Evolutionary conservation across 768 basidiomycete species (phyloP).

Genomic region (Mycena rosella): DNA sequence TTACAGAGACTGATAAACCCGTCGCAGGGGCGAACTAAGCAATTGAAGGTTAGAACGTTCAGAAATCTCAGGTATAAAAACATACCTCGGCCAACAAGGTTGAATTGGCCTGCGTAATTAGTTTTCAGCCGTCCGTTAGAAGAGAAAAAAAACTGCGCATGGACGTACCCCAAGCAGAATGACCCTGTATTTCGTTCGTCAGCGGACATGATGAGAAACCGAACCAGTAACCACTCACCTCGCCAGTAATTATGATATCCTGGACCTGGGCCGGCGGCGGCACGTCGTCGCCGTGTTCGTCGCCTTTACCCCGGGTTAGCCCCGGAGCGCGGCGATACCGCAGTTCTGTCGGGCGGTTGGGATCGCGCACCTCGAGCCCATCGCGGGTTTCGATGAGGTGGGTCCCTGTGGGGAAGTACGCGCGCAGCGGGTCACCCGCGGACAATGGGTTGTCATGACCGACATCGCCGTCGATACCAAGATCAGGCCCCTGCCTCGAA

Average conservation of each 20-base stretch:
- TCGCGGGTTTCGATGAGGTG: constrained; percentile 61
- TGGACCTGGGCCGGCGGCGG: constrained; percentile 43
- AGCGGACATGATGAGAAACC: constrained; percentile 14
- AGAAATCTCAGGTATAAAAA: not conserved
- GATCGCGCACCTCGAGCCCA: constrained; percentile 63
- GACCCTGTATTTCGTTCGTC: constrained; percentile 64
- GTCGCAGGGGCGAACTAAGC: constrained; percentile 76
- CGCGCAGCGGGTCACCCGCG: constrained; percentile 72
- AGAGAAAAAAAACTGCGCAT: too few relatives aligned
- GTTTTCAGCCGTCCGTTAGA: not conserved
- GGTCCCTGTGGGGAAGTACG: constrained; percentile 69
- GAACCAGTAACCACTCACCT: constrained; percentile 57
- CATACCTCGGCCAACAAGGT: constrained; percentile 70
- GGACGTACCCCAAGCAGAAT: constrained; percentile 84
- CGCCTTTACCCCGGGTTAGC: not conserved
- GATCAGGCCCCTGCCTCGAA: not conserved
- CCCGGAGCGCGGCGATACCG: constrained; percentile 47
- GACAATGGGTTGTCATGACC: constrained; percentile 54
- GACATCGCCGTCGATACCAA: constrained; percentile 38
- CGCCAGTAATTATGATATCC: constrained; percentile 82
- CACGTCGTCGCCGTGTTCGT: constrained; percentile 37
- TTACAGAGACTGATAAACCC: constrained; percentile 87
- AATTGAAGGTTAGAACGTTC: not conserved
- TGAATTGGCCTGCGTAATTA: constrained; percentile 66
- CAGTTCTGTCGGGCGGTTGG: constrained; percentile 48